Conservation (phyloP, 23 red algal genomes). For the Gracilaria domingensis region DNA sequence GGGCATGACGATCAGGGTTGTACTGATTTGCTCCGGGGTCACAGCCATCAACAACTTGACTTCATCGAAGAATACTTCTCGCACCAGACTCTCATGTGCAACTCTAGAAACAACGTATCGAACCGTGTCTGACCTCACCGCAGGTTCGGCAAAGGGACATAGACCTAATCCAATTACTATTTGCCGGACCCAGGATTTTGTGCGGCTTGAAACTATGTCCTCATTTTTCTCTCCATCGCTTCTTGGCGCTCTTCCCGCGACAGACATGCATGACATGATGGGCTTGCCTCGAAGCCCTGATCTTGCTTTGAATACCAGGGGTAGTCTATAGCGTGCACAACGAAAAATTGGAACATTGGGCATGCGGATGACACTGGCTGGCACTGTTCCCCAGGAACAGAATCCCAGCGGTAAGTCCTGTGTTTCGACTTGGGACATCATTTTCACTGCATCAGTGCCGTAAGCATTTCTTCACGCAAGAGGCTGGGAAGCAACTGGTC, state of each 20-base stretch:
- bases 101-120: constrained; percentile 48
- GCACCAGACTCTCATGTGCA: not conserved
- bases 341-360: not conserved
- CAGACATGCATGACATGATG: not conserved
- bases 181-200: constrained; percentile 28
- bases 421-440: no score
- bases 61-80: constrained; percentile 32
- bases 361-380: not conserved
- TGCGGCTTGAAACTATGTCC: constrained; percentile 6
- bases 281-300: not conserved
- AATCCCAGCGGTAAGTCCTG: not conserved
- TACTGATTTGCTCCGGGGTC: constrained; percentile 3
- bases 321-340: not conserved
- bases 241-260: not conserved
- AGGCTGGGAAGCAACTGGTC: no score
- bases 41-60: constrained; percentile 16
- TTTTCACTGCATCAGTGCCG: no score
- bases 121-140: constrained; percentile 14
- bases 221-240: not conserved
- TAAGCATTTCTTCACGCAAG: no score
- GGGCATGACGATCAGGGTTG: constrained; percentile 60
- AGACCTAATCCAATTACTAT: constrained; percentile 57
- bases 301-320: not conserved
- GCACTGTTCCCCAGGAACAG: not conserved
- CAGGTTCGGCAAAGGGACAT: constrained; percentile 76